phyloP scores from a whole-genome alignment of 2,329 filamentous ascomycete genomes.

The Chaetomium sp. region DNA sequence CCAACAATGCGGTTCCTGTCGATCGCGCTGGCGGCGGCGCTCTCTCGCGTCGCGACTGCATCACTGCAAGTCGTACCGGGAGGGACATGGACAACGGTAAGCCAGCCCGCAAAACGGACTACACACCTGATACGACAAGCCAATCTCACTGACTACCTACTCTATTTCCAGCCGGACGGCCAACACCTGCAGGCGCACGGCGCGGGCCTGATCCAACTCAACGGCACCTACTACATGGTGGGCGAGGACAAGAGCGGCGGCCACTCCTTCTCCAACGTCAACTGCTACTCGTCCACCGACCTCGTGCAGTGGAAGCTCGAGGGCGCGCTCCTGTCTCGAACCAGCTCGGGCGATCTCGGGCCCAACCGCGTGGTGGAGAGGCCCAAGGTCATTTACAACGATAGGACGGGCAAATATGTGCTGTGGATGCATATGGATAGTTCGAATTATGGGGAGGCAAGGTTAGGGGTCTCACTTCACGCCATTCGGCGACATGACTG shows the following conservation, averaged over 20 bases:
- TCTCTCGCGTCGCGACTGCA: conserved; percentile 30
- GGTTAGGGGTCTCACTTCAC: too few relatives aligned
- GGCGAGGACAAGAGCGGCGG: conserved; percentile 71
- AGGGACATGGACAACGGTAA: conserved; percentile 51
- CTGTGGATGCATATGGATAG: conserved; percentile 70
- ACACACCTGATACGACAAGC: neutral
- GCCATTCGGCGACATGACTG: too few relatives aligned
- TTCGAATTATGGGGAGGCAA: neutral
- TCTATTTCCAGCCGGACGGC: conserved; percentile 44
- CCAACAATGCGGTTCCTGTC: conserved; percentile 27
- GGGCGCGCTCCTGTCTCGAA: conserved; percentile 58
- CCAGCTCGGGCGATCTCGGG: conserved; percentile 58
- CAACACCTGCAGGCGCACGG: conserved; percentile 68
- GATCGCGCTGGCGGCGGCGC: conserved; percentile 19
- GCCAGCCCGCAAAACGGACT: neutral
- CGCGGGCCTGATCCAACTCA: conserved; percentile 60
- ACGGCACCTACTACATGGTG: conserved; percentile 64
- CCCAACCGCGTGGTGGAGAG: conserved; percentile 65
- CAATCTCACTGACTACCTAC: neutral
- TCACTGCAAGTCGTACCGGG: conserved; percentile 47
- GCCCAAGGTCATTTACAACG: conserved; percentile 70
- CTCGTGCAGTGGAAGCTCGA: conserved; percentile 66
- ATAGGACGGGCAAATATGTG: conserved; percentile 65
- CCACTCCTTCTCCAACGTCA: conserved; percentile 62
- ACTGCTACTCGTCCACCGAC: conserved; percentile 66